Evolutionary conservation across 768 basidiomycete genomes (phyloP).

Genomic region (Sutorius australiensis): DNA sequence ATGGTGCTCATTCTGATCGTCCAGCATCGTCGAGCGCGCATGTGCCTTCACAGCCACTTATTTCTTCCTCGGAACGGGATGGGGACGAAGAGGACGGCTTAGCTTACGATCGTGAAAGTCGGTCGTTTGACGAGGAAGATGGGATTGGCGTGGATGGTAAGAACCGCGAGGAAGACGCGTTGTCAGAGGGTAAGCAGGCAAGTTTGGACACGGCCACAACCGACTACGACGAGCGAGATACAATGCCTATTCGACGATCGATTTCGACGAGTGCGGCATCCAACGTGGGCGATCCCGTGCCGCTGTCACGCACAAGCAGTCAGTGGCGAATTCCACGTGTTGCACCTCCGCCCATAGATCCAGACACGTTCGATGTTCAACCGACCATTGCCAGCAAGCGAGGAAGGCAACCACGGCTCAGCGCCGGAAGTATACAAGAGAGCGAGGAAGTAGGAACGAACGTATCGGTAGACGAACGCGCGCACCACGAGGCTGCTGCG

Average conservation of each 20-base stretch:
- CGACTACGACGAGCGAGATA: not conserved
- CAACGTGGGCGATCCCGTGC: not conserved
- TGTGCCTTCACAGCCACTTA: constrained; percentile 34
- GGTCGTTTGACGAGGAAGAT: constrained; percentile 4
- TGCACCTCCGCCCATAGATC: constrained; percentile 37
- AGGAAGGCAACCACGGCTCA: not conserved
- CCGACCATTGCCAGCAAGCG: constrained; percentile 2
- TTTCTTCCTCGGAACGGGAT: constrained; percentile 31
- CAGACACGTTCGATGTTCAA: constrained; percentile 11
- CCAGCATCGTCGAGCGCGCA: constrained; percentile 30
- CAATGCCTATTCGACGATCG: constrained; percentile 6
- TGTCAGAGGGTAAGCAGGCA: constrained; percentile 10
- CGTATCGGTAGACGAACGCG: constrained; percentile 44
- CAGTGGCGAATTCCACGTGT: constrained; percentile 32
- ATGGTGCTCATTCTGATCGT: constrained; percentile 30
- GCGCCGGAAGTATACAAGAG: constrained; percentile 5
- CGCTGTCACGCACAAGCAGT: constrained; percentile 17
- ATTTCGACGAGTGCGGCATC: constrained; percentile 3
- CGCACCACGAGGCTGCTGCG: constrained; percentile 64
- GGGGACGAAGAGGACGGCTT: constrained; percentile 26
- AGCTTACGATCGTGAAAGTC: constrained; percentile 24
- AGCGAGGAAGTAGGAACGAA: constrained; percentile 23
- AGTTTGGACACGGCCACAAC: not conserved
- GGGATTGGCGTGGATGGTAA: constrained; percentile 5
- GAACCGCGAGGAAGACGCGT: constrained; percentile 11